phyloP scores from a whole-genome alignment of 176 grass and related monocot species.

The Dactylis glomerata region DNA sequence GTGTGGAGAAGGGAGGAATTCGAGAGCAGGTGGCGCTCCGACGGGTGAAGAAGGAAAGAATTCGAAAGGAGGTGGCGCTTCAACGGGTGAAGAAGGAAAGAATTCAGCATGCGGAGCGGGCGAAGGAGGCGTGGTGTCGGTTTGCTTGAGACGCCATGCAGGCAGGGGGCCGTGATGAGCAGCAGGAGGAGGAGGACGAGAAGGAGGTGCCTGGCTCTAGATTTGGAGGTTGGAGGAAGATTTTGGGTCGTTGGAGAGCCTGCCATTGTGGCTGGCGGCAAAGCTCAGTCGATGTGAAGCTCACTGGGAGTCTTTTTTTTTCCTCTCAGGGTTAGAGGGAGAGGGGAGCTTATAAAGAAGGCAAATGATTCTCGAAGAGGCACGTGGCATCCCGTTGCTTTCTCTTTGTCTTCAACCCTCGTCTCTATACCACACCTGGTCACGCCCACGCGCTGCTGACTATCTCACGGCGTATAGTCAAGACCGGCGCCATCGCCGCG shows the following conservation, averaged over 20 bases:
- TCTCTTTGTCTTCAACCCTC: background rate
- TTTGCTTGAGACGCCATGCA: conserved; percentile 21
- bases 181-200: background rate
- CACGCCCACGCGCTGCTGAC: background rate
- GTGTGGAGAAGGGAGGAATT: no score
- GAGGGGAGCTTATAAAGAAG: no score
- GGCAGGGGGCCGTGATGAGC: conserved; percentile 1
- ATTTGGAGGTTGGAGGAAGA: background rate
- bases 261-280: conserved; percentile 2
- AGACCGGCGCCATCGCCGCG: background rate
- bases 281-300: background rate
- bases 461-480: no score
- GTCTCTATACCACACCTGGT: background rate
- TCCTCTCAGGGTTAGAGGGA: no score
- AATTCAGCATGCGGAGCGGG: background rate
- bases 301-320: background rate
- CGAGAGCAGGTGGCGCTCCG: no score
- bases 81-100: background rate
- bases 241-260: background rate
- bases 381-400: background rate
- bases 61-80: background rate
- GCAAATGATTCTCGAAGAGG: background rate
- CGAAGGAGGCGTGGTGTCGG: conserved; percentile 16
- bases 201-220: background rate
- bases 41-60: background rate